These are phyloP conservation scores for Candida schatavii DNA, from an alignment of 805 yeast genomes.

Conservation along the genomic window DNA sequence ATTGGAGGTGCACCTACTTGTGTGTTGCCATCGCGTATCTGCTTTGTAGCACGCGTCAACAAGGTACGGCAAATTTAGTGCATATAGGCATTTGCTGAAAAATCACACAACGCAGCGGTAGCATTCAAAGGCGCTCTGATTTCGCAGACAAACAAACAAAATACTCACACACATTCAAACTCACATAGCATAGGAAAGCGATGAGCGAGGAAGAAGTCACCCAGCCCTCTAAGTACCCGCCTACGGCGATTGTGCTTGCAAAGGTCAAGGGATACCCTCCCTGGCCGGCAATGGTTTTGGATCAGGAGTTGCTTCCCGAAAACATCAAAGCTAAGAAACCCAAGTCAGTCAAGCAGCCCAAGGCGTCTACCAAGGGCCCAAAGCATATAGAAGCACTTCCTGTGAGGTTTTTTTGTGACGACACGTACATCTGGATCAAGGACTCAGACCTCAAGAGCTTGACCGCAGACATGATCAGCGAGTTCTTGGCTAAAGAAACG, in stretches of 20 bases:
- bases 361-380: conserved; percentile 14
- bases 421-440: conserved; percentile 67
- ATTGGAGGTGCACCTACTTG: no score
- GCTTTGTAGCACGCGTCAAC: no score
- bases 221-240: conserved; percentile 3
- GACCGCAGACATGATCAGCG: conserved; percentile 38
- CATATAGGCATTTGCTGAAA: neutral
- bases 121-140: no score
- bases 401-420: conserved; percentile 71
- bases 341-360: conserved; percentile 31
- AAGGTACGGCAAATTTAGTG: neutral
- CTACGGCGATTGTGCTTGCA: conserved; percentile 49
- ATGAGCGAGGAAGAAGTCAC: neutral
- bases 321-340: conserved; percentile 52
- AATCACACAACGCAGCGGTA: no score
- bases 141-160: neutral
- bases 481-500: conserved; percentile 24
- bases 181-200: neutral
- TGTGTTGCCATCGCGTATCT: no score
- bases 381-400: conserved; percentile 30
- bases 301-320: conserved; percentile 57
- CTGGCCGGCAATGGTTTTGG: conserved; percentile 87
- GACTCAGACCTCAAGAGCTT: conserved; percentile 49
- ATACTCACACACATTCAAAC: neutral
- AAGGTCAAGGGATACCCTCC: conserved; percentile 85